Evolutionary conservation across 306 rosid species (phyloP), one percentile per base, ranked within the genome.

Genomic region (Medicago lupulina): DNA sequence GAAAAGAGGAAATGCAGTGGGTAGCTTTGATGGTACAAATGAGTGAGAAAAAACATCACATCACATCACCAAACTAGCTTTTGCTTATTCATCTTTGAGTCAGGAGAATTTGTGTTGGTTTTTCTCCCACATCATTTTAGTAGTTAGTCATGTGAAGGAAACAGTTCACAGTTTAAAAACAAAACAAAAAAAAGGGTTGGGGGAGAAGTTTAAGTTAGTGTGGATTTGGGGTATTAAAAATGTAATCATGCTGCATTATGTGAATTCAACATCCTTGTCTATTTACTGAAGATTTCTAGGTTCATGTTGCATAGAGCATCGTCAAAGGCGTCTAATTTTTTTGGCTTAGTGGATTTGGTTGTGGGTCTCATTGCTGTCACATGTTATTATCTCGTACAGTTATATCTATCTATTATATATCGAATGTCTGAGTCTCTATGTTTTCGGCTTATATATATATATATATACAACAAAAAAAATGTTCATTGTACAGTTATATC

Each of bases 21-120:
- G 92, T 43, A 95, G 97, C 91, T 95, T 95, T 62, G 97, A 95
- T 80, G 87, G 92, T 76, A 85, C 98, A 23, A 87, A 87, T 68
- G 97, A 92, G 82, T 94, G 83, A 85, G 78, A 67, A 8, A 36
- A 76, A 74, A 66, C 57, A 39, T 25, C 10, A 9, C 16, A 67
- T 46, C 5, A 17, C 60, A 49, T 68, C 74, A 63, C 78, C 25
- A 11, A 65, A 57, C 72, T 81, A 38, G 60, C 40, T 70, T 70
- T 76, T 76, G 76, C 83, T 53, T 64, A 46, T 59, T 71, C 28
- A 75, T 80, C 72, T 77, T 58, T 43, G 88, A 80, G 85, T 85
- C 75, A 74, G 73, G 74, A 80, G 86, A 83, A 79, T 55, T 43
- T 60, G 78, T 85, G 81, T 84, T 78, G 89, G 82, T 80, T 81